These are phyloP conservation scores for Cryptococcus wingfieldii DNA, from an alignment of 1,284 basidiomycete genomes.

Conservation along the genomic window DNA sequence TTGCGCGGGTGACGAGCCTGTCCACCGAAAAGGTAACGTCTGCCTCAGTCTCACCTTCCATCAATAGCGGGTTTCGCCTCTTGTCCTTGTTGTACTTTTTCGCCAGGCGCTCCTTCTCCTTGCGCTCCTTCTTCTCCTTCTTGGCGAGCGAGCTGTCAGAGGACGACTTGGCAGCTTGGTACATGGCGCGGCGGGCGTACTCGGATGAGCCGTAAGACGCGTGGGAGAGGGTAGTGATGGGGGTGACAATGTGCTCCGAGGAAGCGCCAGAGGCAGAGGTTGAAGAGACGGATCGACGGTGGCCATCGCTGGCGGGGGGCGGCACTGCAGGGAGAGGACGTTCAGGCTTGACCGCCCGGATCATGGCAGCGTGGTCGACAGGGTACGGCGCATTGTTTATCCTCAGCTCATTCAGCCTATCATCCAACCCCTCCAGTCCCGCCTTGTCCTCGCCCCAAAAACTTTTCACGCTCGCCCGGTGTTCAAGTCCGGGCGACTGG, in stretches of 20 bases:
- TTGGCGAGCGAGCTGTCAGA: neutral
- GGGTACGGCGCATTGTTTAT: too few species aligned
- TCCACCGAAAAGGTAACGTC: constrained; percentile 23
- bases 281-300: too few species aligned
- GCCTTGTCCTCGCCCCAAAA: too few species aligned
- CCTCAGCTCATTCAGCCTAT: too few species aligned
- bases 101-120: neutral
- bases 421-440: too few species aligned
- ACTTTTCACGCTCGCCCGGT: too few species aligned
- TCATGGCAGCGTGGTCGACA: too few species aligned
- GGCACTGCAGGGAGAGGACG: too few species aligned
- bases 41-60: neutral
- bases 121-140: neutral
- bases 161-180: neutral
- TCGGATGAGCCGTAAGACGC: neutral
- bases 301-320: too few species aligned
- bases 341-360: too few species aligned
- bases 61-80: neutral
- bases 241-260: neutral
- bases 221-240: neutral
- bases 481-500: neutral
- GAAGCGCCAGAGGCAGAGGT: neutral
- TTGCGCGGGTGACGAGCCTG: constrained; percentile 26
- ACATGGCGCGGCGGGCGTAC: neutral
- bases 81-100: neutral